Percentiles rank a stretch among this genome's conserved stretches.
Evolutionary conservation across 176 grass and related monocot species (phyloP).

Genomic region (Tillandsia fasciculata): DNA sequence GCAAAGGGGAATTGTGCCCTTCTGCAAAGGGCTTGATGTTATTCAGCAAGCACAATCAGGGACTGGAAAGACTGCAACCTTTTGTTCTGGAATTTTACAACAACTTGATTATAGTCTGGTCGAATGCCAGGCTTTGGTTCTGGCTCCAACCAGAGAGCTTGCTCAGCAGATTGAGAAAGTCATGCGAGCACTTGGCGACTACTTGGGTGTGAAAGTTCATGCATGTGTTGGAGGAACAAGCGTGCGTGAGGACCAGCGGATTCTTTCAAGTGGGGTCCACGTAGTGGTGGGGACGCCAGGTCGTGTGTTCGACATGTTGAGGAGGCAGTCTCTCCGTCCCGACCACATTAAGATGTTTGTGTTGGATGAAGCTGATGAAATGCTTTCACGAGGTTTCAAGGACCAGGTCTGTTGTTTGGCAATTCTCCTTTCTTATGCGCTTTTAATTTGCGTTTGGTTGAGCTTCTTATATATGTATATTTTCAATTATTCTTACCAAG

Average conservation of each 20-base stretch:
- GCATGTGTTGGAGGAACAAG: conserved; percentile 84
- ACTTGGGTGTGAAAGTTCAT: conserved; percentile 83
- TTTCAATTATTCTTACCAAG: background rate
- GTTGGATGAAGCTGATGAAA: conserved; percentile 89
- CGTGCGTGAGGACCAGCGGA: conserved; percentile 86
- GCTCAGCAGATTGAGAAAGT: conserved; percentile 95
- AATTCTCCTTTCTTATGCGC: background rate
- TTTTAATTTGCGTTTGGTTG: background rate
- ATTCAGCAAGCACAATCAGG: conserved; percentile 95
- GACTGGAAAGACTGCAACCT: conserved; percentile 91
- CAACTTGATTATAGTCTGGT: conserved; percentile 84
- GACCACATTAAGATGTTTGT: conserved; percentile 94
- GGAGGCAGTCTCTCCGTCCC: conserved; percentile 34
- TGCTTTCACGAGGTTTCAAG: conserved; percentile 98
- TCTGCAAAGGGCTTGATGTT: conserved; percentile 92
- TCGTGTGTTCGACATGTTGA: conserved; percentile 55
- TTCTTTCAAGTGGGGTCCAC: conserved; percentile 75
- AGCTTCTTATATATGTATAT: background rate
- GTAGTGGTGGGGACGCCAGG: conserved; percentile 86
- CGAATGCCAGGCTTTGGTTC: conserved; percentile 83
- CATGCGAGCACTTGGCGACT: conserved; percentile 87
- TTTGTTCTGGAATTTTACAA: conserved; percentile 86
- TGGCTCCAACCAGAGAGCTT: conserved; percentile 87
- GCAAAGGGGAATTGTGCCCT: conserved; percentile 86
- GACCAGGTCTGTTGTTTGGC: conserved; percentile 44